Evolutionary conservation across 2,329 filamentous ascomycete genomes (phyloP).

Genomic region (Ascochyta fabae): DNA sequence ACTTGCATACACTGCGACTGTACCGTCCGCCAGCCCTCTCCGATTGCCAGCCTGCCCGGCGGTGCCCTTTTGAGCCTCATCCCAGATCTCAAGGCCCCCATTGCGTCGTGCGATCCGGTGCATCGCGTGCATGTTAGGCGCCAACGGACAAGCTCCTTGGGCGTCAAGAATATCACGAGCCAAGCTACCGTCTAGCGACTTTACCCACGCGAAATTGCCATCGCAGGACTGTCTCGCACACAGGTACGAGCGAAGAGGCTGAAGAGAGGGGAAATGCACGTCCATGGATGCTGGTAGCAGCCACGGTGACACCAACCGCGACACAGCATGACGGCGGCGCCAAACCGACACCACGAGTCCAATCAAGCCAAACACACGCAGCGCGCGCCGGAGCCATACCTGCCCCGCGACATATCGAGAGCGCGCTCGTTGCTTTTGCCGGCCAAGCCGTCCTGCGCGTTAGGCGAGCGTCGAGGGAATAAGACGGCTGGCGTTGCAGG

Average conservation of each 20-base stretch:
- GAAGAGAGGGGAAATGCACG: slow-evolving; percentile 20
- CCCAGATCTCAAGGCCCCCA: slow-evolving; percentile 1
- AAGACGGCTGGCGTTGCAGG: slow-evolving; percentile 23
- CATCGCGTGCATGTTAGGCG: slow-evolving; percentile 28
- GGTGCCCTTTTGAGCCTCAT: slow-evolving; percentile 31
- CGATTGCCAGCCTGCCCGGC: slow-evolving; percentile 21
- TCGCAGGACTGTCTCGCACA: slow-evolving; percentile 1
- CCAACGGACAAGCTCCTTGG: slow-evolving; percentile 38
- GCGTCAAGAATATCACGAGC: slow-evolving; percentile 34
- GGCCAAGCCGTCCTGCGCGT: slow-evolving; percentile 3
- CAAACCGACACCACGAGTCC: slow-evolving; percentile 38
- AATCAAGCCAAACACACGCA: slow-evolving; percentile 21
- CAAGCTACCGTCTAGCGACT: slow-evolving; percentile 9
- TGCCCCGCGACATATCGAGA: slow-evolving; percentile 20
- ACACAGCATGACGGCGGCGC: slow-evolving; percentile 45
- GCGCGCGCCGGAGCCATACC: slow-evolving; percentile 6
- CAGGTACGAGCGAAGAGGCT: slow-evolving; percentile 3
- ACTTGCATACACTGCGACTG: slow-evolving; percentile 7
- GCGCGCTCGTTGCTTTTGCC: slow-evolving; percentile 20
- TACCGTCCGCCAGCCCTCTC: slow-evolving; percentile 6
- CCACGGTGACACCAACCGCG: slow-evolving; percentile 38
- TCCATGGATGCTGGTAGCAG: slow-evolving; percentile 35
- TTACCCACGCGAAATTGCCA: slow-evolving; percentile 12
- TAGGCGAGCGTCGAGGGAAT: slow-evolving; percentile 19
- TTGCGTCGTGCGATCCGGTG: slow-evolving; percentile 16